Evolutionary conservation across 129 eudicot species (phyloP).

Genomic region (Rutidosis leptorrhynchoides): DNA sequence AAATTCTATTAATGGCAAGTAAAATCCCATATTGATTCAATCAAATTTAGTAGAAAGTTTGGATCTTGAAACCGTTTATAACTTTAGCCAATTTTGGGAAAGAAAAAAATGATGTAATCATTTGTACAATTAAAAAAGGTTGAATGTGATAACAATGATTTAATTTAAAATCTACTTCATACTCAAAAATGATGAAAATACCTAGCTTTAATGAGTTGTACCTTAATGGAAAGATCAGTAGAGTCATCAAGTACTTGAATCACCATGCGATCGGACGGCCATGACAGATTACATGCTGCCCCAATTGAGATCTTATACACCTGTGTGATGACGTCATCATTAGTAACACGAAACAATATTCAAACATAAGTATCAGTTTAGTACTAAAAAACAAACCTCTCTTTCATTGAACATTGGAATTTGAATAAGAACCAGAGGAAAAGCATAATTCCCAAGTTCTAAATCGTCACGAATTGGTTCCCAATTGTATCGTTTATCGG

Average conservation of each 20-base stretch:
- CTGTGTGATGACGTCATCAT: slow-evolving; percentile 29
- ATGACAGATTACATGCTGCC: slow-evolving; percentile 90
- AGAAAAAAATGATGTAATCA: slow-evolving; percentile 21
- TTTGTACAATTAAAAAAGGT: slow-evolving; percentile 5
- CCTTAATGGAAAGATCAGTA: slow-evolving; percentile 81
- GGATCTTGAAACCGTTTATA: slow-evolving; percentile 28
- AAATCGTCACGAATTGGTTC: slow-evolving; percentile 66
- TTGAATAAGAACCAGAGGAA: slow-evolving; percentile 76
- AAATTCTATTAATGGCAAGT: neutral
- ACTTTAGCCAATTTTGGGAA: slow-evolving; percentile 15
- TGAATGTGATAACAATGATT: slow-evolving; percentile 22
- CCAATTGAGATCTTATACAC: slow-evolving; percentile 99
- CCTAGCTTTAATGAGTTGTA: slow-evolving; percentile 27
- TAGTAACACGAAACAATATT: neutral
- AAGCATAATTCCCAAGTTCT: slow-evolving; percentile 60
- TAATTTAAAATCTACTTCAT: neutral
- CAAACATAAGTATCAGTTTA: neutral
- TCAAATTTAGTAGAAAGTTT: slow-evolving; percentile 4
- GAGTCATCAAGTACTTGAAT: slow-evolving; percentile 99
- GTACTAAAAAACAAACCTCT: slow-evolving; percentile 48
- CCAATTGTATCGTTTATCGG: slow-evolving; percentile 67
- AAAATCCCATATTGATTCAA: slow-evolving; percentile 1
- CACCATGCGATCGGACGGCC: slow-evolving; percentile 94
- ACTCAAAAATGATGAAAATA: neutral
- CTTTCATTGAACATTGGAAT: slow-evolving; percentile 88